Evolutionary conservation across 2,329 filamentous ascomycete genomes (phyloP).

Genomic region (Ophiobolus disseminans): DNA sequence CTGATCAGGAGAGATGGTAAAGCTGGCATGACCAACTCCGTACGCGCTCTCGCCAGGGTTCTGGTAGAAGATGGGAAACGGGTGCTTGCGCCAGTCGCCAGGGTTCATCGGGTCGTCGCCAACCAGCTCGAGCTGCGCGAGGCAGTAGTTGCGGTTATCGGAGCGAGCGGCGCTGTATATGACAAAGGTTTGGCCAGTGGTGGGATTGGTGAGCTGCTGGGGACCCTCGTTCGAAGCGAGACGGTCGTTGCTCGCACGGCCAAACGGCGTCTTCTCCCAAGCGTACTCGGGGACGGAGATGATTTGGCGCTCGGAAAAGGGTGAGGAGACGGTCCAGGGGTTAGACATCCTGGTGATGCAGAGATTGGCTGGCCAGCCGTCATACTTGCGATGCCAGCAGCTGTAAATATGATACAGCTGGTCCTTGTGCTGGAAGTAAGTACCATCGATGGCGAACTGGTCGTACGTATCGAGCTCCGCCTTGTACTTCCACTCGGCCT

Average conservation of each 20-base stretch:
- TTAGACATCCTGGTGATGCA: constrained; percentile 60
- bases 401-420: constrained; percentile 50
- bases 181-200: constrained; percentile 57
- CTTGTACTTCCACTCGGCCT: constrained; percentile 54
- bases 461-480: constrained; percentile 58
- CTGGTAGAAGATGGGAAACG: constrained; percentile 58
- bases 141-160: constrained; percentile 63
- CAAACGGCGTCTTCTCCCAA: constrained; percentile 62
- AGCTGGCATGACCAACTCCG: constrained; percentile 61
- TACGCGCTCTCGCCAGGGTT: constrained; percentile 55
- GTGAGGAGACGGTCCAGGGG: constrained; percentile 57
- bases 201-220: constrained; percentile 57
- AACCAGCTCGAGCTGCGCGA: constrained; percentile 59
- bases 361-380: constrained; percentile 60
- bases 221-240: constrained; percentile 60
- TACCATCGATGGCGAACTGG: constrained; percentile 63
- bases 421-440: constrained; percentile 56
- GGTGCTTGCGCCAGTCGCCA: constrained; percentile 57
- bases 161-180: constrained; percentile 59
- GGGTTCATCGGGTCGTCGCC: constrained; percentile 59
- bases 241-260: constrained; percentile 55
- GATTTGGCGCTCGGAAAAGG: constrained; percentile 56
- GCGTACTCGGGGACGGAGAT: constrained; percentile 56
- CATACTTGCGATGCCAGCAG: constrained; percentile 54
- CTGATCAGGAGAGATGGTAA: constrained; percentile 57